Percentiles rank a stretch among this genome's conserved stretches.
phyloP scores from a whole-genome alignment of 306 rosid genomes.

The Vachellia pachyceras region DNA sequence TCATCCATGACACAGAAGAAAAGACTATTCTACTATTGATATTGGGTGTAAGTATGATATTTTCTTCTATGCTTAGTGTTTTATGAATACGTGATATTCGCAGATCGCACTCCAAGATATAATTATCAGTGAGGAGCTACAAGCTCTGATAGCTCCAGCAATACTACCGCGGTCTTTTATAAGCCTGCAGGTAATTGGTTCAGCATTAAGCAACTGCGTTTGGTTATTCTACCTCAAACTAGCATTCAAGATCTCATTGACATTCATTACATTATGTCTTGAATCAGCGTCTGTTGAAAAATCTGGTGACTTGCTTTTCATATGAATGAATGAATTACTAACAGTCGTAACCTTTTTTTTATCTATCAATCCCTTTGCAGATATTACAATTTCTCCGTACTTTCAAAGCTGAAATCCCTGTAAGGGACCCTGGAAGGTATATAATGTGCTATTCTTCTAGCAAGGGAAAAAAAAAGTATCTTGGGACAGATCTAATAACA shows the following conservation, averaged over 20 bases:
- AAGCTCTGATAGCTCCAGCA: constrained; percentile 91
- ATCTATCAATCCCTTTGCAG: constrained; percentile 44
- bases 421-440: constrained; percentile 80
- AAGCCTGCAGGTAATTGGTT: constrained; percentile 72
- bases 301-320: not conserved
- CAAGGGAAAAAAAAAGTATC: not conserved
- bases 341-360: not conserved
- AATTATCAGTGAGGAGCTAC: constrained; percentile 76
- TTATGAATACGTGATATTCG: constrained; percentile 36
- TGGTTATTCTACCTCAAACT: constrained; percentile 5
- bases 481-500: not conserved
- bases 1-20: not conserved
- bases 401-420: constrained; percentile 78
- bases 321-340: constrained; percentile 13
- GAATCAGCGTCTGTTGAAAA: constrained; percentile 22
- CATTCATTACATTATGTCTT: constrained; percentile 1
- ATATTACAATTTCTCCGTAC: constrained; percentile 78
- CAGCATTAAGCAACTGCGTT: constrained; percentile 5
- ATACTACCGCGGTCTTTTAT: constrained; percentile 83
- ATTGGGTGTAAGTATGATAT: constrained; percentile 11
- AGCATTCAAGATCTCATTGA: constrained; percentile 16
- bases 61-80: constrained; percentile 23
- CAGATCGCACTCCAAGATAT: constrained; percentile 86
- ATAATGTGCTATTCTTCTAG: constrained; percentile 8
- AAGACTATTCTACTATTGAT: not conserved